A percentile compares a stretch with the other conserved stretches of the same genome.
phyloP scores from a whole-genome alignment of 306 rosid genomes.

The Trifolium pratense region DNA sequence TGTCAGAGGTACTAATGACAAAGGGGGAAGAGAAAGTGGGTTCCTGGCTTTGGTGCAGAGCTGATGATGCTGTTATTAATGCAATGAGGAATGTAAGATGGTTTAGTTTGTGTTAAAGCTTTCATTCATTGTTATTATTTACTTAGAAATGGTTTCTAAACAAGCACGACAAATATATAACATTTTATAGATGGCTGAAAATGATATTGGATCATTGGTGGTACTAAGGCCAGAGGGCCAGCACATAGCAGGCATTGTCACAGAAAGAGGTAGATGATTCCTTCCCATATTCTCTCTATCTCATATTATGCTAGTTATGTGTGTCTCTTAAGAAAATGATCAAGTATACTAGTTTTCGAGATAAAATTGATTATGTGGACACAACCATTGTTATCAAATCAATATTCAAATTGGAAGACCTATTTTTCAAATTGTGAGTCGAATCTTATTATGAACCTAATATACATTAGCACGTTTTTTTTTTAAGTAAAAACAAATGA shows the following conservation, averaged over 20 bases:
- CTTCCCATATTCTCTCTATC: neutral
- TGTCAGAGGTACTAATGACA: conserved; percentile 67
- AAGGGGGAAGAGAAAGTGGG: conserved; percentile 66
- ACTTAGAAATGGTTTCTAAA: neutral
- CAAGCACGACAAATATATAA: neutral
- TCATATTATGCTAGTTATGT: neutral
- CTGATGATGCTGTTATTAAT: conserved; percentile 59
- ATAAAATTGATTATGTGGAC: neutral
- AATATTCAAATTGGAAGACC: neutral
- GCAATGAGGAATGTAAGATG: conserved; percentile 69
- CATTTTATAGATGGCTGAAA: conserved; percentile 80
- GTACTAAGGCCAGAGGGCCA: conserved; percentile 74
- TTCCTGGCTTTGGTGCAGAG: conserved; percentile 76
- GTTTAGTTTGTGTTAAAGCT: conserved; percentile 15
- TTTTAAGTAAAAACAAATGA: too few species aligned
- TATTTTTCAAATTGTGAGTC: neutral
- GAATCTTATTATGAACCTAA: neutral
- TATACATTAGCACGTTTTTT: neutral
- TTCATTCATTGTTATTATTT: neutral
- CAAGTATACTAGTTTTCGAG: neutral
- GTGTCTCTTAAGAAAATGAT: neutral
- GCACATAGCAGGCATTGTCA: conserved; percentile 81
- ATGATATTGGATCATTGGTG: conserved; percentile 76
- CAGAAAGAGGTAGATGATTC: conserved; percentile 76
- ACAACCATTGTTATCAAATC: neutral